Evolutionary conservation across 352 stramenopile species (phyloP), one percentile per base, ranked within the genome.

Genomic region (Pythium folliculosum): DNA sequence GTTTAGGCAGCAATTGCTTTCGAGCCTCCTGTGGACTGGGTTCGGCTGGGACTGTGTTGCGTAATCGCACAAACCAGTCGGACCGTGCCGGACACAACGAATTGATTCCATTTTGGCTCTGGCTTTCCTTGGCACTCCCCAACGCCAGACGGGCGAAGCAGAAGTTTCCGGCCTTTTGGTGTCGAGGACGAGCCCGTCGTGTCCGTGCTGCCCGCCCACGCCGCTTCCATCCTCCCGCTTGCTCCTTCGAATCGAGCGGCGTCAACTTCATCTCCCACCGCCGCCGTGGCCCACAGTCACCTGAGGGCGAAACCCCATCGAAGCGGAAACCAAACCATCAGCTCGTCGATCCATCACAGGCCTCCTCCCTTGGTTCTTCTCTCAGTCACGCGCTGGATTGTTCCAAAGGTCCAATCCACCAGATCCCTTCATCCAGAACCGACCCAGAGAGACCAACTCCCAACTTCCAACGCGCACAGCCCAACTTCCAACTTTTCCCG

Each of bases 141-240:
- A 14, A 19, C 21, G 30, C 62, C 63, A 70, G 63, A 70, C 63
- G 30, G 54, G 63, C 63, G 47, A 43, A 55, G 45, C 52, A 58
- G 52, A 60, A 59, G 65, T 64, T 70, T 70, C 63, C 63, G 48
- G 55, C 54, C 63, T 70, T 65, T 70, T 64, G 55, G 54, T 54
- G 45, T 61, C 21, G 63, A 70, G 63, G 63, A 69, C 62, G 62
- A 65, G 56, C 40, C 49, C 44, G 1, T 16, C 56, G 30, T 13
- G 22, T 63, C 37, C 17, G 27, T 35, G 43, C 23, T 21, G 44
- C 57, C 43, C 8, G 32, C 52, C 1, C 14, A 35, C 57, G n/a
- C 57, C 37, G 23, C 35, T 49, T 25, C 53, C 32, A 50, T 19
- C n/a, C 23, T 23, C 38, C 40, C 17, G 13, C 40, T 47, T 13